A percentile compares a stretch with the other conserved stretches of the same genome.
These are phyloP conservation scores for Schizosaccharomyces osmophilus DNA, from an alignment of 805 yeast genomes.

Conservation along the genomic window DNA sequence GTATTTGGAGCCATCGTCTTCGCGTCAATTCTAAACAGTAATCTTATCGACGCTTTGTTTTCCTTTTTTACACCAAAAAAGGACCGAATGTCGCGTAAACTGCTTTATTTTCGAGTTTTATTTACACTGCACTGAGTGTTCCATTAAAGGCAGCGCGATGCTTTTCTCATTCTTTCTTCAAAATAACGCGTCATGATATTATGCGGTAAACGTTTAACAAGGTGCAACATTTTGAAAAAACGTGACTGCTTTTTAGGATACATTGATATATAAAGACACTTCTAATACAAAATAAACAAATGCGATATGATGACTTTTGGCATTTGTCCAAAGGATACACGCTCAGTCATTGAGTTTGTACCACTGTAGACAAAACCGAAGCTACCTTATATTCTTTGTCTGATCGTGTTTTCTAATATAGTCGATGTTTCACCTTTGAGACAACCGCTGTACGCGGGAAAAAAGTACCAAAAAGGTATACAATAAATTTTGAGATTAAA, in stretches of 20 bases:
- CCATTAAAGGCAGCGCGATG: neutral
- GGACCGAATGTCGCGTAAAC: neutral
- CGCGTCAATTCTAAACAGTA: neutral
- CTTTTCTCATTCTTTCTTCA: neutral
- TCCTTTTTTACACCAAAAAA: neutral
- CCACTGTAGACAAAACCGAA: constrained; percentile 1
- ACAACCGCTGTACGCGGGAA: too few species aligned
- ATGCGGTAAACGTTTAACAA: neutral
- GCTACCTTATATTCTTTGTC: neutral
- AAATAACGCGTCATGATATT: neutral
- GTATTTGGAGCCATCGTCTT: neutral
- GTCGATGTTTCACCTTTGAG: too few species aligned
- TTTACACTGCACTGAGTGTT: too few species aligned
- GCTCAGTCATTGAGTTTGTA: neutral
- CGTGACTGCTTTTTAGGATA: neutral
- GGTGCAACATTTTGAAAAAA: neutral
- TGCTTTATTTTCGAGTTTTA: neutral
- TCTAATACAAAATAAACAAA: too few species aligned
- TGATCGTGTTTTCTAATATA: neutral
- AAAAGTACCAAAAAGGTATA: too few species aligned
- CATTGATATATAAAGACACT: too few species aligned
- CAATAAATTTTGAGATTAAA: too few species aligned
- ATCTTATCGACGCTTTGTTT: neutral
- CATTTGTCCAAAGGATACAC: constrained; percentile 1
- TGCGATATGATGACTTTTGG: constrained; percentile 1